A percentile compares a stretch with the other conserved stretches of the same genome.
Conservation (phyloP, 148 eudicot genomes). For the Drosera capensis region DNA sequence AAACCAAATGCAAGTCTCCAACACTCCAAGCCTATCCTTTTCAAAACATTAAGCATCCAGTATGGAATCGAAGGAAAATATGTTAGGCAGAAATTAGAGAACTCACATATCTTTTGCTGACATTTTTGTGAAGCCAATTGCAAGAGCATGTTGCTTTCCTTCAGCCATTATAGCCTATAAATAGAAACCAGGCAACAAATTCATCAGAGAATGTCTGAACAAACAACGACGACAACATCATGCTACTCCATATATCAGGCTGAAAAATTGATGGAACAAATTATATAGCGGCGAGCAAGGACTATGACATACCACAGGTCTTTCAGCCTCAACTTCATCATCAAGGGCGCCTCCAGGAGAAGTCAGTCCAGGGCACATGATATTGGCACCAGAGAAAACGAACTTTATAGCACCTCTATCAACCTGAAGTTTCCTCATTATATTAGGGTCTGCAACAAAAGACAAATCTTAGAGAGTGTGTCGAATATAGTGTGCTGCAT, state of each 20-base stretch:
- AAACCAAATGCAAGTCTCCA: no score
- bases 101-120: conserved; percentile 97
- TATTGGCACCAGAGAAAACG: conserved; percentile 93
- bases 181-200: not conserved
- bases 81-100: no score
- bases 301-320: conserved; percentile 68
- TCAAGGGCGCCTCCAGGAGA: conserved; percentile 94
- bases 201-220: not conserved
- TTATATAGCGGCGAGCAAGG: no score
- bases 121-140: conserved; percentile 96
- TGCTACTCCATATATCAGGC: no score
- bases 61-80: not conserved
- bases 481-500: no score
- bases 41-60: no score
- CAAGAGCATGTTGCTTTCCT: conserved; percentile 99
- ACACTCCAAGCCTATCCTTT: no score
- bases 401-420: conserved; percentile 93
- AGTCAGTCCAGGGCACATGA: conserved; percentile 99
- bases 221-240: no score
- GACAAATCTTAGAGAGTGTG: not conserved
- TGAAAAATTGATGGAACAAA: no score
- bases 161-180: conserved; percentile 97
- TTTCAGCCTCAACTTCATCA: conserved; percentile 76
- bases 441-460: conserved; percentile 59
- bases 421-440: conserved; percentile 91